phyloP scores from a whole-genome alignment of 495 filamentous ascomycete species.

The Parathielavia appendiculata region DNA sequence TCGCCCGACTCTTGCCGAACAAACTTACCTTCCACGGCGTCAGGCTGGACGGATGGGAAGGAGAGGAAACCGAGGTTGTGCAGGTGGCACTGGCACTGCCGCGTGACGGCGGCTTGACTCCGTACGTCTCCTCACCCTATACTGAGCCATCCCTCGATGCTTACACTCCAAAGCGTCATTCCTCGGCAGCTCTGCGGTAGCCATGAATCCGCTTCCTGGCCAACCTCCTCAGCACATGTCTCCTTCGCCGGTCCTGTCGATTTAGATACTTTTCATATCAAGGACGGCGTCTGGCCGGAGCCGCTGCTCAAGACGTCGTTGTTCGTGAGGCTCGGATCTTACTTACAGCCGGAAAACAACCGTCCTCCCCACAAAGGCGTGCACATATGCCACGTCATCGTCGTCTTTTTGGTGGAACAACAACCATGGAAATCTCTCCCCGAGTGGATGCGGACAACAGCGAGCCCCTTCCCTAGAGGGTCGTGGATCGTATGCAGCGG shows the following conservation, averaged over 20 bases:
- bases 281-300: slow-evolving; percentile 1
- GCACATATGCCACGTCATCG: slow-evolving; percentile 3
- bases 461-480: background rate
- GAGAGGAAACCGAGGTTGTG: background rate
- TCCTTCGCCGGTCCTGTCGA: slow-evolving; percentile 6
- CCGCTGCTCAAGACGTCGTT: slow-evolving; percentile 3
- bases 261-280: slow-evolving; percentile 4
- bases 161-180: background rate
- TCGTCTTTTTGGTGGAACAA: background rate
- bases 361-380: slow-evolving; percentile 3
- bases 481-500: slow-evolving; percentile 8
- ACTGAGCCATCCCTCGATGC: background rate
- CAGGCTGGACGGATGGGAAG: background rate
- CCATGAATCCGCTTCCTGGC: slow-evolving; percentile 1
- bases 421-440: background rate
- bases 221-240: background rate
- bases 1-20: background rate
- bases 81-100: background rate
- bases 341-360: slow-evolving; percentile 1
- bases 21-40: slow-evolving; percentile 1
- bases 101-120: slow-evolving; percentile 4
- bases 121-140: background rate
- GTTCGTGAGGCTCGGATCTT: background rate
- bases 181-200: slow-evolving; percentile 2
- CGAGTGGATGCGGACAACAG: background rate